Evolutionary conservation across 2,329 filamentous ascomycete genomes (phyloP).

Genomic region (Microcyclospora tardicrescens): DNA sequence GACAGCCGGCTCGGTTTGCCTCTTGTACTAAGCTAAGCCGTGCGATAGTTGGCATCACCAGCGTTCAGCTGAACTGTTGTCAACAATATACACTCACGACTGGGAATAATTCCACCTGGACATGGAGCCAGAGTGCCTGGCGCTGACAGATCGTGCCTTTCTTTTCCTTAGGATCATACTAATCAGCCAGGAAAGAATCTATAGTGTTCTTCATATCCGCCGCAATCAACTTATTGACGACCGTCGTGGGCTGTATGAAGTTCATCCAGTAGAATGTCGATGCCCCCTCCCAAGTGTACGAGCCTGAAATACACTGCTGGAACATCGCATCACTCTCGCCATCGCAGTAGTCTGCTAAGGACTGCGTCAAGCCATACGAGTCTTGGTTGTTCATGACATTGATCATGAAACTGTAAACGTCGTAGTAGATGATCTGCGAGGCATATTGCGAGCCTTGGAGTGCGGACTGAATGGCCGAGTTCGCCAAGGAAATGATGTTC

Average conservation of each 20-base stretch:
- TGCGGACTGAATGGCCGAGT: slow-evolving; percentile 9
- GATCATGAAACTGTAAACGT: slow-evolving; percentile 10
- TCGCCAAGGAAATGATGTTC: slow-evolving; percentile 9
- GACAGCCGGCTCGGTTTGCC: no score
- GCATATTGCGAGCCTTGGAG: slow-evolving; percentile 6
- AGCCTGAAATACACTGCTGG: slow-evolving; percentile 8
- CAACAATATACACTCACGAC: no score
- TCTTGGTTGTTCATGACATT: slow-evolving; percentile 9
- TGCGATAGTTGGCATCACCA: no score
- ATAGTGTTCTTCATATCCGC: slow-evolving; percentile 12
- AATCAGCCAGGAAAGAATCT: slow-evolving; percentile 2
- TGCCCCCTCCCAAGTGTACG: slow-evolving; percentile 7
- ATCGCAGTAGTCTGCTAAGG: slow-evolving; percentile 10
- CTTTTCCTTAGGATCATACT: no score
- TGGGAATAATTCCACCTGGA: no score
- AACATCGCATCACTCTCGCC: slow-evolving; percentile 8
- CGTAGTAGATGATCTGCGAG: slow-evolving; percentile 13
- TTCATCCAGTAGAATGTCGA: slow-evolving; percentile 13
- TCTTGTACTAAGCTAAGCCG: no score
- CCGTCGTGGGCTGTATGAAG: slow-evolving; percentile 11
- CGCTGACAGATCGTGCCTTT: no score
- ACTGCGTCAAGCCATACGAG: slow-evolving; percentile 7
- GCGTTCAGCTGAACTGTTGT: no score
- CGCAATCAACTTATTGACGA: slow-evolving; percentile 11
- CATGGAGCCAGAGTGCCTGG: no score